phyloP scores from a whole-genome alignment of 2,329 filamentous ascomycete species.

The Cryphonectria japonica region DNA sequence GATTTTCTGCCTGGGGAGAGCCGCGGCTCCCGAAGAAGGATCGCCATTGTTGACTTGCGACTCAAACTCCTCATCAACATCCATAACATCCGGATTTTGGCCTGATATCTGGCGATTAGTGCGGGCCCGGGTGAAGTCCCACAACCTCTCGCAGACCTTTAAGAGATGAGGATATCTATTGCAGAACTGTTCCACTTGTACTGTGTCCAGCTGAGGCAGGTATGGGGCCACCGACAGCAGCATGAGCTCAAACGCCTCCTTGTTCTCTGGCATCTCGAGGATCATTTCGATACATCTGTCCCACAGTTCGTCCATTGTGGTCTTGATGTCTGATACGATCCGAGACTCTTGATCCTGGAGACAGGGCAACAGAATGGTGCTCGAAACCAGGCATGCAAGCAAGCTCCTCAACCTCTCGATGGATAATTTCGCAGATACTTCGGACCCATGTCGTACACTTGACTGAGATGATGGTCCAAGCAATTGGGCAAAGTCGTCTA shows the following conservation, averaged over 20 bases:
- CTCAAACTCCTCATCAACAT: slow-evolving; percentile 68
- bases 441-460: slow-evolving; percentile 40
- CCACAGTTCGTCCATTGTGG: slow-evolving; percentile 45
- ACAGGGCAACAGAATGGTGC: slow-evolving; percentile 51
- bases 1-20: slow-evolving; percentile 52
- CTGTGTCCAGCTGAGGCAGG: slow-evolving; percentile 49
- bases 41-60: slow-evolving; percentile 59
- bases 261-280: slow-evolving; percentile 49
- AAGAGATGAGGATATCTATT: slow-evolving; percentile 47
- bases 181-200: slow-evolving; percentile 44
- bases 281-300: slow-evolving; percentile 47
- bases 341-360: slow-evolving; percentile 51
- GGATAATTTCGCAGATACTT: slow-evolving; percentile 54
- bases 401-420: slow-evolving; percentile 57
- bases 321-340: slow-evolving; percentile 54
- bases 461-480: slow-evolving; percentile 49
- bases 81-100: slow-evolving; percentile 60
- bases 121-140: slow-evolving; percentile 39
- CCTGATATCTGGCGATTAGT: slow-evolving; percentile 39
- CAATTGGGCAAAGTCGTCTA: slow-evolving; percentile 53
- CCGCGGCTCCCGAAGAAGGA: slow-evolving; percentile 39
- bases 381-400: slow-evolving; percentile 51
- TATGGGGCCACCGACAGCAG: slow-evolving; percentile 49
- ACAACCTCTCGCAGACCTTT: slow-evolving; percentile 48
- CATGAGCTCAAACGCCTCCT: slow-evolving; percentile 50